A percentile compares a stretch with the other conserved stretches of the same genome.
Evolutionary conservation across 2,329 filamentous ascomycete species (phyloP).

Genomic region (Didymella lethalis): DNA sequence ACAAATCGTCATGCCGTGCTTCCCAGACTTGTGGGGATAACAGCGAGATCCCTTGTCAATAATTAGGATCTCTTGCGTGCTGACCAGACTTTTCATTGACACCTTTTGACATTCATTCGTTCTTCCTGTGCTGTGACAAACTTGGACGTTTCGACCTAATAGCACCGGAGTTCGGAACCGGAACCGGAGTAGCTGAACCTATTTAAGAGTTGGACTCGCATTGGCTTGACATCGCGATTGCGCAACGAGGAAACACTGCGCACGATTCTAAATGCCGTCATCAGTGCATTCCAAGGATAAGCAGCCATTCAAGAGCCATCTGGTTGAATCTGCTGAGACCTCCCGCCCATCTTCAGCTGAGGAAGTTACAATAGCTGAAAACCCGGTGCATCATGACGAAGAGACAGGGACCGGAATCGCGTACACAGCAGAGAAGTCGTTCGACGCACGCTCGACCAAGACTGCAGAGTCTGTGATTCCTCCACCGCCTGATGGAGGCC

Average conservation of each 20-base stretch:
- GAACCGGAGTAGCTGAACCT: background rate
- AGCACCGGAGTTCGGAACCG: conserved; percentile 10
- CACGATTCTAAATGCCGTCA: conserved; percentile 21
- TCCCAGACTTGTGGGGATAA: background rate
- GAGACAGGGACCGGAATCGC: conserved; percentile 11
- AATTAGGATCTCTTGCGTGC: conserved; percentile 2
- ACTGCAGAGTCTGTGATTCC: conserved; percentile 39
- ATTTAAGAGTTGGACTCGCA: background rate
- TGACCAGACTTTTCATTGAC: background rate
- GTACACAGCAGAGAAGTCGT: conserved; percentile 27
- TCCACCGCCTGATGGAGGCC: conserved; percentile 48
- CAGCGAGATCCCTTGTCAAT: background rate
- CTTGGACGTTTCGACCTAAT: background rate
- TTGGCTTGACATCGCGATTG: background rate
- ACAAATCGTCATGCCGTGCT: conserved; percentile 34
- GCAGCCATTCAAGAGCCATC: conserved; percentile 22
- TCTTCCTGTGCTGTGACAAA: background rate
- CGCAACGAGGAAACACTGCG: background rate
- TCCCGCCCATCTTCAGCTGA: conserved; percentile 26
- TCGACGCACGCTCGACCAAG: conserved; percentile 31
- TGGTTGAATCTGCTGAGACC: conserved; percentile 27
- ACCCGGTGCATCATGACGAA: background rate
- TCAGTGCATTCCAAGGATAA: conserved; percentile 28
- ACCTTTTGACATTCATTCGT: background rate
- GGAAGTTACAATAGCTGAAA: conserved; percentile 3